Evolutionary conservation across 2,329 filamentous ascomycete species (phyloP), one percentile per base, ranked within the genome.

Genomic region (Trichoderma sp.): DNA sequence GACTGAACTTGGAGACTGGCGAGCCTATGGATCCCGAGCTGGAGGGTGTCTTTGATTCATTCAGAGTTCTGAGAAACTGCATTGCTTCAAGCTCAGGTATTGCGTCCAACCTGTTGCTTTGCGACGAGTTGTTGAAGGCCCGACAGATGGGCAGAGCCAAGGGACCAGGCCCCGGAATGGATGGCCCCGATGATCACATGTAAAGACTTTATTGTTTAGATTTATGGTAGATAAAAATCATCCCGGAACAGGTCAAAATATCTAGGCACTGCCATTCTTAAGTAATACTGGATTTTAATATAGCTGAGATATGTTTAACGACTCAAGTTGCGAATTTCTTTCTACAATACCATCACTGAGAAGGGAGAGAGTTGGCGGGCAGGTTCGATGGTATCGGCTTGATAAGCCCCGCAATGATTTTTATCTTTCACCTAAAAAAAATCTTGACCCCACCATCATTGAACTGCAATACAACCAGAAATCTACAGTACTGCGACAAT

Each of bases 71-170:
- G 75, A 88, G 96, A 74, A 98, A 98, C 84, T 94, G 91, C 79
- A 89, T 99, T 72, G 94, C 96, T 3, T 97, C 94, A 40, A 96
- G 94, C 80, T 92, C 95, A 31, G 93, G 96, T 72, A 99, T 99
- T 77, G 95, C 96, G 6, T 95, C 93, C 11, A 99, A 99, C 83
- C 85, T 99, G 73, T 84, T 99, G 73, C 87, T 99, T 61, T 99
- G 96, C 77, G 96, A 99, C 77, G 96, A 99, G 86, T 87, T 99
- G 84, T 85, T 99, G 76, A 99, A 99, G 87, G 96, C 96, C 71
- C 88, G 96, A 79, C 95, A 99, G 84, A 99, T 99, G 96, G 91
- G 87, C 60, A 84, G 88, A 77, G 81, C 84, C 80, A 85, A 82
- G 49, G 87, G 87, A 27, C 88, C 88, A 2, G 88, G 88, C 7